phyloP scores from a whole-genome alignment of 306 rosid genomes.

The Gastrolobium bilobum region DNA sequence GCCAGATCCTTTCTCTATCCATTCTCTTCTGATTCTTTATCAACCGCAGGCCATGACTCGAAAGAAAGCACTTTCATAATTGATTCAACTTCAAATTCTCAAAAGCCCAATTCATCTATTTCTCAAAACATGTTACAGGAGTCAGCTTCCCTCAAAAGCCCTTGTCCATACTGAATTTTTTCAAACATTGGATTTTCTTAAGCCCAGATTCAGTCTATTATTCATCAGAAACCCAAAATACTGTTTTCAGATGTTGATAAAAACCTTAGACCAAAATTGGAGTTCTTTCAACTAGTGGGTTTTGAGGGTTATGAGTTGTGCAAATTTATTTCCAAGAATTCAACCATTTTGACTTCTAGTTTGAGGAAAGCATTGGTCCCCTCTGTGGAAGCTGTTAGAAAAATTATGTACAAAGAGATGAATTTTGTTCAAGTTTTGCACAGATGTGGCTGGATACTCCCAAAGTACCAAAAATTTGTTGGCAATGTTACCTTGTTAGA shows the following conservation, averaged over 20 bases:
- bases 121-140: slow-evolving; percentile 41
- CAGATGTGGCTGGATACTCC: slow-evolving; percentile 43
- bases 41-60: slow-evolving; percentile 14
- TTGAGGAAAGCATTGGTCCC: slow-evolving; percentile 61
- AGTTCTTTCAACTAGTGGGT: slow-evolving; percentile 61
- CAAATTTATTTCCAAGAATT: slow-evolving; percentile 49
- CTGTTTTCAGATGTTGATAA: slow-evolving; percentile 56
- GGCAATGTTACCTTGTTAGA: slow-evolving; percentile 53
- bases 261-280: slow-evolving; percentile 64
- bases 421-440: slow-evolving; percentile 44
- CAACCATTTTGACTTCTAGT: slow-evolving; percentile 57
- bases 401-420: slow-evolving; percentile 39
- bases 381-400: slow-evolving; percentile 57
- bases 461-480: slow-evolving; percentile 38
- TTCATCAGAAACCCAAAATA: slow-evolving; percentile 45
- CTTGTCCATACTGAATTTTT: slow-evolving; percentile 49
- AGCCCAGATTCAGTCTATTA: slow-evolving; percentile 45
- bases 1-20: slow-evolving; percentile 11
- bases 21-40: slow-evolving; percentile 51
- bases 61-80: no score
- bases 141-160: slow-evolving; percentile 46
- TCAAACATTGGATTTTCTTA: slow-evolving; percentile 59
- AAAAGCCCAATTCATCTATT: slow-evolving; percentile 30
- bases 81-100: slow-evolving; percentile 50
- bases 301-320: slow-evolving; percentile 49